phyloP scores from a whole-genome alignment of 1,284 basidiomycete genomes.

The Cutaneotrichosporon daszewskae region DNA sequence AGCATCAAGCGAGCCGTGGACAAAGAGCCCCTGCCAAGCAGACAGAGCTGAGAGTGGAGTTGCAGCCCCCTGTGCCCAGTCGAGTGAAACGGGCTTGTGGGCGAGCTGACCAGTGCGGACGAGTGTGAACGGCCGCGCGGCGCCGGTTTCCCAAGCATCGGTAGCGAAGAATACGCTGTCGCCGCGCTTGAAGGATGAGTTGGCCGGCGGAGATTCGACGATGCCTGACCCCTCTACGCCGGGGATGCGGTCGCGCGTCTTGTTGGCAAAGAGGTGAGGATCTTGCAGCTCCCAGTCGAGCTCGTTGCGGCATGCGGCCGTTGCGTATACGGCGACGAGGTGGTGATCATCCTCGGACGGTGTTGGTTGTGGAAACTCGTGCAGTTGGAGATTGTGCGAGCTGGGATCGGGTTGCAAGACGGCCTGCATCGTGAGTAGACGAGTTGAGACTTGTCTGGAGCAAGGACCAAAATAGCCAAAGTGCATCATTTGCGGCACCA shows the following conservation, averaged over 20 bases:
- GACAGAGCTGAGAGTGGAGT: constrained; percentile 13
- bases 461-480: too few relatives aligned
- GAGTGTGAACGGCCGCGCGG: constrained; percentile 3
- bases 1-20: constrained; percentile 10
- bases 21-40: constrained; percentile 13
- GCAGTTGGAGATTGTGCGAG: too few relatives aligned
- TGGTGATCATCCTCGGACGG: too few relatives aligned
- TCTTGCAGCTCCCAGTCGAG: constrained; percentile 6
- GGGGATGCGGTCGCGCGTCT: constrained; percentile 7
- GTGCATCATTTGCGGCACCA: too few relatives aligned
- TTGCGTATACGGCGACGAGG: constrained; percentile 5
- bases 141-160: constrained; percentile 9
- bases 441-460: too few relatives aligned
- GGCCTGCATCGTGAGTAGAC: too few relatives aligned
- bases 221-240: constrained; percentile 15
- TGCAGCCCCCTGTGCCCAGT: constrained; percentile 9
- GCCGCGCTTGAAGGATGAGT: constrained; percentile 1
- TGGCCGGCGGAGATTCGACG: neutral
- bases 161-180: constrained; percentile 12
- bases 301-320: constrained; percentile 10
- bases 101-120: constrained; percentile 10
- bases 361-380: too few relatives aligned
- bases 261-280: neutral
- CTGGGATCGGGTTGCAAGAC: too few relatives aligned
- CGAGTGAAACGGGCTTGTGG: constrained; percentile 5